Percentiles rank a stretch among this genome's conserved stretches.
Conservation (phyloP, 2,329 filamentous ascomycete genomes). For the Verticillium nonalfalfae region DNA sequence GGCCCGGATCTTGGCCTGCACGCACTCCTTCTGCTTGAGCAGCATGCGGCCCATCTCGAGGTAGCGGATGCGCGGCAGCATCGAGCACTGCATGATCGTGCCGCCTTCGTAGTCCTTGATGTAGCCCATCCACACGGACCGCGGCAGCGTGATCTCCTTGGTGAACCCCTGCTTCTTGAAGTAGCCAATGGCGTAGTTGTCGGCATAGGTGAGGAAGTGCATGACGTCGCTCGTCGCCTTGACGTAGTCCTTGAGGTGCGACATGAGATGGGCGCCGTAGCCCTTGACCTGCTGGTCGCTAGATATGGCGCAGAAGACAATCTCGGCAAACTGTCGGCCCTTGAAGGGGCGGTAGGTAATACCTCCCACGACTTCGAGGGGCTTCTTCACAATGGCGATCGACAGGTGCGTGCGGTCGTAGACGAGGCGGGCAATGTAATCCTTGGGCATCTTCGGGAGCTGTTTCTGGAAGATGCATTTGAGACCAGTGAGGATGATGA, state of each 20-base stretch:
- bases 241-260: slow-evolving; percentile 95
- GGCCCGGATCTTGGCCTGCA: slow-evolving; percentile 89
- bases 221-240: slow-evolving; percentile 95
- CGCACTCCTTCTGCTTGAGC: slow-evolving; percentile 92
- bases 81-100: slow-evolving; percentile 98
- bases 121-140: slow-evolving; percentile 95
- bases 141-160: slow-evolving; percentile 92
- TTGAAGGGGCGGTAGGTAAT: slow-evolving; percentile 97
- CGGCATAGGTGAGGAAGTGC: slow-evolving; percentile 97
- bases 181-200: slow-evolving; percentile 98
- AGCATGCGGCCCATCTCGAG: slow-evolving; percentile 90
- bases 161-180: slow-evolving; percentile 99
- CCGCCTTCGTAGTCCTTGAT: slow-evolving; percentile 99
- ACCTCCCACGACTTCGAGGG: slow-evolving; percentile 89
- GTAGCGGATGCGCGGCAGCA: slow-evolving; percentile 92
- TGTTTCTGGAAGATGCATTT: slow-evolving; percentile 99
- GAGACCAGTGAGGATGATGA: slow-evolving; percentile 89
- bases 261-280: slow-evolving; percentile 97
- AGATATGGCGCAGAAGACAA: slow-evolving; percentile 96
- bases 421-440: slow-evolving; percentile 94
- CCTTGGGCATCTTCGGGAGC: slow-evolving; percentile 97
- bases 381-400: slow-evolving; percentile 96
- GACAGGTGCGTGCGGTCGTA: slow-evolving; percentile 96
- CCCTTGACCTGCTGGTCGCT: slow-evolving; percentile 98
- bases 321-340: slow-evolving; percentile 88